These are phyloP conservation scores for Austroboletus novae-zelandiae DNA, from an alignment of 1,284 basidiomycete genomes.

Conservation along the genomic window DNA sequence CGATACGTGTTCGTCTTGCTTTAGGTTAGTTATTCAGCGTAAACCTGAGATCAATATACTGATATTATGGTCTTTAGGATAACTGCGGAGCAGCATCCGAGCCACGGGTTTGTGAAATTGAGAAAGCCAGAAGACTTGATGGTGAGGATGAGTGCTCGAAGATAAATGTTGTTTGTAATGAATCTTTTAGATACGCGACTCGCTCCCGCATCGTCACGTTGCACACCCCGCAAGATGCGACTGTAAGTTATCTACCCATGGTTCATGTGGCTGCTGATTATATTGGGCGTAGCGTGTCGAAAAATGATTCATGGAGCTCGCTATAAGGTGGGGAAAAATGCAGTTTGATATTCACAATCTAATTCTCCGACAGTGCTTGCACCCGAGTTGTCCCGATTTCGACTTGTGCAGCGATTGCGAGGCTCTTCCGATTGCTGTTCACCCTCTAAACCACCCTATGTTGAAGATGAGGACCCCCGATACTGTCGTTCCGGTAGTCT, in stretches of 20 bases:
- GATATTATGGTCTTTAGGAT: slow-evolving; percentile 42
- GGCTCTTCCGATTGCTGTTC: slow-evolving; percentile 73
- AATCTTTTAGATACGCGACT: slow-evolving; percentile 26
- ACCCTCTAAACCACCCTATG: slow-evolving; percentile 73
- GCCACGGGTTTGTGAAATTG: slow-evolving; percentile 75
- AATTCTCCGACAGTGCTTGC: slow-evolving; percentile 63
- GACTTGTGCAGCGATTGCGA: slow-evolving; percentile 85
- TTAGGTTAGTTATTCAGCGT: slow-evolving; percentile 41
- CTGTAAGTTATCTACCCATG: slow-evolving; percentile 30
- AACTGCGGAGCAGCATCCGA: slow-evolving; percentile 69
- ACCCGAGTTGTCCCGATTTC: slow-evolving; percentile 77
- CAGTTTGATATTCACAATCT: background rate
- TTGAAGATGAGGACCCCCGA: slow-evolving; percentile 69
- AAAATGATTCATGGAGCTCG: slow-evolving; percentile 59
- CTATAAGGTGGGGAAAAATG: slow-evolving; percentile 56
- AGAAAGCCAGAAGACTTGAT: slow-evolving; percentile 55
- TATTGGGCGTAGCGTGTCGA: slow-evolving; percentile 43
- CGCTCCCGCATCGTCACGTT: slow-evolving; percentile 8
- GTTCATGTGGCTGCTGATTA: background rate
- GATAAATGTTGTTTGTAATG: background rate
- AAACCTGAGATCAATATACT: background rate
- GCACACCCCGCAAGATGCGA: slow-evolving; percentile 55
- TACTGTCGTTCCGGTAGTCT: slow-evolving; percentile 52
- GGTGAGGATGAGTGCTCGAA: slow-evolving; percentile 28
- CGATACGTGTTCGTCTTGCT: slow-evolving; percentile 73